Conservation (phyloP, 129 eudicot genomes). For the Escallonia herrerae region DNA sequence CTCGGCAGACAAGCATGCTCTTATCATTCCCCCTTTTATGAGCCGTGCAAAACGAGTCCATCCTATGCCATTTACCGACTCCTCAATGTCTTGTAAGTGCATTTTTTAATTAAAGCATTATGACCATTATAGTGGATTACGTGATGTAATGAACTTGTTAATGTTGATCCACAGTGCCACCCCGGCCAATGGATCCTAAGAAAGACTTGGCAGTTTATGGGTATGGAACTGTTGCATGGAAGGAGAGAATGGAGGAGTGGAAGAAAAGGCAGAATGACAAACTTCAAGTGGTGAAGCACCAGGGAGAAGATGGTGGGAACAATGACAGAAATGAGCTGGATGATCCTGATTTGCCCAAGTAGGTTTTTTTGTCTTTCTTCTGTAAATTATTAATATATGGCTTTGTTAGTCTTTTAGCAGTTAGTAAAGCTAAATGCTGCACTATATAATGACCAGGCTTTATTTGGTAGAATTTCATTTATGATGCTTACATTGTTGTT, state of each 20-base stretch:
- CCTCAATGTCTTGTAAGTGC: slow-evolving; percentile 64
- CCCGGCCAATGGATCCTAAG: slow-evolving; percentile 91
- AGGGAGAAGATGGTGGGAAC: slow-evolving; percentile 42
- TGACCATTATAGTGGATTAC: not conserved
- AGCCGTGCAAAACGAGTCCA: slow-evolving; percentile 71
- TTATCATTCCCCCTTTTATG: slow-evolving; percentile 71
- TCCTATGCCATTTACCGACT: slow-evolving; percentile 63
- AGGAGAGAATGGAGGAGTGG: slow-evolving; percentile 97
- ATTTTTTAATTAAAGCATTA: not conserved
- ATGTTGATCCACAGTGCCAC: slow-evolving; percentile 51
- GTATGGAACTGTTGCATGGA: slow-evolving; percentile 94
- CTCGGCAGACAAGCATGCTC: slow-evolving; percentile 89
- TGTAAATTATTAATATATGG: not conserved
- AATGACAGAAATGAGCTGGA: slow-evolving; percentile 54
- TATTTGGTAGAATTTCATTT: no score
- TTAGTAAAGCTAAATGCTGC: no score
- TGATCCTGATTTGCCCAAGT: slow-evolving; percentile 91
- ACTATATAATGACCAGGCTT: no score
- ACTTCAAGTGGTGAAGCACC: slow-evolving; percentile 78
- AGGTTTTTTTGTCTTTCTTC: slow-evolving; percentile 17
- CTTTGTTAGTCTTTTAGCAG: not conserved
- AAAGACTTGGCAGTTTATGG: slow-evolving; percentile 95
- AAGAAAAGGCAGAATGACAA: slow-evolving; percentile 72
- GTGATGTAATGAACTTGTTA: not conserved
- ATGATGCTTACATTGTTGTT: no score